Evolutionary conservation across 371 early-diverging fungal species (phyloP).

Genomic region (Syncephalastrum monosporum): DNA sequence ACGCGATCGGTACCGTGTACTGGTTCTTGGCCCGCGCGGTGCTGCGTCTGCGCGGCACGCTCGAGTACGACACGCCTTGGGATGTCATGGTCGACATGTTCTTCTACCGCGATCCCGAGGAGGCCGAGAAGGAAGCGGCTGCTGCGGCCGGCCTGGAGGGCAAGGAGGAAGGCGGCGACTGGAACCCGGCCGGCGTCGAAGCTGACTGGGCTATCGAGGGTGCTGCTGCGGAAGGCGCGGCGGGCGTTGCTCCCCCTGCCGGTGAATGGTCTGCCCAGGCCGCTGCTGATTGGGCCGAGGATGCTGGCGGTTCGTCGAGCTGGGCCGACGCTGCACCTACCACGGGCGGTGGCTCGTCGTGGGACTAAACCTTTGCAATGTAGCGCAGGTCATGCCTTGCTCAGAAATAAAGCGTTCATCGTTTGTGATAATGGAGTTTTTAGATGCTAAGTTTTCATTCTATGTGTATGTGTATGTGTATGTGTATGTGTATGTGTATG

Average conservation of each 20-base stretch:
- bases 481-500: no score
- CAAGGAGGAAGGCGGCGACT: slow-evolving; percentile 9
- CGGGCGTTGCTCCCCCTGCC: slow-evolving; percentile 9
- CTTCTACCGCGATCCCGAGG: slow-evolving; percentile 95
- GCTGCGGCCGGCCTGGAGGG: slow-evolving; percentile 12
- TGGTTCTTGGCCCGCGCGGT: slow-evolving; percentile 98
- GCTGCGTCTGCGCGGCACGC: slow-evolving; percentile 94
- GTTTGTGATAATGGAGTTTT: no score
- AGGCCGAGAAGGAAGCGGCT: slow-evolving; percentile 73
- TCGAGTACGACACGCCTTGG: slow-evolving; percentile 85
- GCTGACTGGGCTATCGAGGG: slow-evolving; percentile 20
- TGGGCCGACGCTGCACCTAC: slow-evolving; percentile 18
- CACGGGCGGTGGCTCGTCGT: slow-evolving; percentile 6
- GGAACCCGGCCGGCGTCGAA: slow-evolving; percentile 6
- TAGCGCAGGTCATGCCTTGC: no score
- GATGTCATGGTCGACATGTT: slow-evolving; percentile 98
- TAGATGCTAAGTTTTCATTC: no score
- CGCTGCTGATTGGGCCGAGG: slow-evolving; percentile 16
- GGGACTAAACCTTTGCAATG: slow-evolving; percentile 2
- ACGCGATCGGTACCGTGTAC: slow-evolving; percentile 96
- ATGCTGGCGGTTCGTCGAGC: slow-evolving; percentile 3
- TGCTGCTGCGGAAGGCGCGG: slow-evolving; percentile 18
- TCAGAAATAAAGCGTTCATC: no score
- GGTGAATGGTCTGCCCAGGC: slow-evolving; percentile 16
- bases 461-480: no score